phyloP scores from a whole-genome alignment of 495 filamentous ascomycete genomes.

The Trichoderma reesei region DNA sequence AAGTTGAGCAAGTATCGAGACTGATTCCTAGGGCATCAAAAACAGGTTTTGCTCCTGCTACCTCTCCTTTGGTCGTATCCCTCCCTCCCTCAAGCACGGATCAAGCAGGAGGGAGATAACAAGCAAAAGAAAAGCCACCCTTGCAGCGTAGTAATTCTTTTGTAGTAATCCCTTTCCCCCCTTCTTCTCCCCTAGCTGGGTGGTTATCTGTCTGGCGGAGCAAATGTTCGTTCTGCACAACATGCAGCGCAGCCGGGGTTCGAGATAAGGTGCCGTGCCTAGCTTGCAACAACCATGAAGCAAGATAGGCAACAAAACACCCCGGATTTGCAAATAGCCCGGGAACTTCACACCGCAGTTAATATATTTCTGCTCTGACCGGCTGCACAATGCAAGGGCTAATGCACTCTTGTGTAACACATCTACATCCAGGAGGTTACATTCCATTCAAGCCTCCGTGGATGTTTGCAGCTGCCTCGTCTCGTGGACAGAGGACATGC shows the following conservation, averaged over 20 bases:
- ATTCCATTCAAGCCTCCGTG: no score
- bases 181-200: no score
- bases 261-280: conserved; percentile 5
- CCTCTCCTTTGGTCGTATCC: neutral
- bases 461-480: neutral
- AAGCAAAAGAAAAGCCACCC: neutral
- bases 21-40: neutral
- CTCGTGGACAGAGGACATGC: neutral
- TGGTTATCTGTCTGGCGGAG: neutral
- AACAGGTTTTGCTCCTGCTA: neutral
- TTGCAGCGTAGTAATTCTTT: neutral
- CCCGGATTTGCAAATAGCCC: conserved; percentile 3
- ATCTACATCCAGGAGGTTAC: neutral
- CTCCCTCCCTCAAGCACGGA: neutral
- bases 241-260: neutral
- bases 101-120: neutral
- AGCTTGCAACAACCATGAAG: neutral
- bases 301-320: conserved; percentile 1
- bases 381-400: conserved; percentile 4
- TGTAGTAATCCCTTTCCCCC: neutral
- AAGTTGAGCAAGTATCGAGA: neutral
- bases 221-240: neutral
- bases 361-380: neutral
- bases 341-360: neutral
- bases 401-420: neutral